Conservation (phyloP, 306 rosid species). For the Ormosia semicastrata region DNA sequence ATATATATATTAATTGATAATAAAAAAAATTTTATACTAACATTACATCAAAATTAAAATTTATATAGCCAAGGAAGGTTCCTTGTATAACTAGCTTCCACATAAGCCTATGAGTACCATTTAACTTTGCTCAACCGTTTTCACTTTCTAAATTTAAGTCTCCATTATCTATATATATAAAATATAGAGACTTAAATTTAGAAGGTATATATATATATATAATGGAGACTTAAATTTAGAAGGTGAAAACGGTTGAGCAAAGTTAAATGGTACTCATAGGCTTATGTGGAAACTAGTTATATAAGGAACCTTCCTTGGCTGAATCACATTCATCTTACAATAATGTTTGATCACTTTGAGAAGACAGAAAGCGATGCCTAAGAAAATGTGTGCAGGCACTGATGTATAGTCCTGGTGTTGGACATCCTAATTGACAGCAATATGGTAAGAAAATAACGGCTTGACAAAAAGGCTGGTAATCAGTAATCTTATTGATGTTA, state of each 20-base stretch:
- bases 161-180: too few relatives aligned
- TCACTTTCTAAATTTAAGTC: neutral
- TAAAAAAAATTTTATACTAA: too few relatives aligned
- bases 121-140: slow-evolving; percentile 7
- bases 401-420: neutral
- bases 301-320: slow-evolving; percentile 32
- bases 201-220: too few relatives aligned
- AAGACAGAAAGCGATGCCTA: slow-evolving; percentile 42
- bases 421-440: slow-evolving; percentile 6
- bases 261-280: slow-evolving; percentile 11
- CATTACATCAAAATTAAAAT: too few relatives aligned
- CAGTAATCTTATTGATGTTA: too few relatives aligned
- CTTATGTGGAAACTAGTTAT: slow-evolving; percentile 27
- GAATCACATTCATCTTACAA: slow-evolving; percentile 29
- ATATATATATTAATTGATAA: too few relatives aligned
- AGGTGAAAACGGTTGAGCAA: neutral
- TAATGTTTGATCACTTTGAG: slow-evolving; percentile 40
- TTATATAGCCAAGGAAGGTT: slow-evolving; percentile 28
- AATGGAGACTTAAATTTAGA: neutral
- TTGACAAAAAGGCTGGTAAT: neutral
- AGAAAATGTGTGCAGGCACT: slow-evolving; percentile 21
- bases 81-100: slow-evolving; percentile 34
- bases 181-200: neutral
- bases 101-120: neutral
- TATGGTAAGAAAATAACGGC: slow-evolving; percentile 27